A percentile compares a stretch with the other conserved stretches of the same genome.
Conservation (phyloP, 2,329 filamentous ascomycete genomes). For the Alternaria arbusti region DNA sequence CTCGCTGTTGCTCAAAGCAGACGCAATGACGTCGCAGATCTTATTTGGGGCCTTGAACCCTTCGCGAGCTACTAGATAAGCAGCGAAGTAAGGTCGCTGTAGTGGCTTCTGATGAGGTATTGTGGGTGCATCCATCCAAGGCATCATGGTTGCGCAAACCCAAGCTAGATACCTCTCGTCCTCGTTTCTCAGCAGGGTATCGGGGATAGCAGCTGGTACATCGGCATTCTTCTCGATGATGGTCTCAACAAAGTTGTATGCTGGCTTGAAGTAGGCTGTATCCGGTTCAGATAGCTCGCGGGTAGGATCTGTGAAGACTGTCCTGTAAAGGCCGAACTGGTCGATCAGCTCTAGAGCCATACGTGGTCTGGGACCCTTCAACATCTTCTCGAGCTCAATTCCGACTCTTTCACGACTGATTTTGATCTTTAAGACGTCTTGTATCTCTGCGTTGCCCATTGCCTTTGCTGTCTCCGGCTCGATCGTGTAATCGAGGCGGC, state of each 20-base stretch:
- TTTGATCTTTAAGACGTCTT: constrained; percentile 79
- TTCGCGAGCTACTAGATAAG: constrained; percentile 71
- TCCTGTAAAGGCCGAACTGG: constrained; percentile 70
- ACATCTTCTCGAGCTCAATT: constrained; percentile 88
- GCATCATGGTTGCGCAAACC: constrained; percentile 75
- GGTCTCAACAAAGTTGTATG: constrained; percentile 66
- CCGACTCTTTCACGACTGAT: constrained; percentile 92
- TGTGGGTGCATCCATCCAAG: constrained; percentile 67
- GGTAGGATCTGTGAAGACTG: constrained; percentile 75
- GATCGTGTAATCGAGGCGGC: constrained; percentile 80
- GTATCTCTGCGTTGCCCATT: constrained; percentile 82
- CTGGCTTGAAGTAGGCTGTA: constrained; percentile 64
- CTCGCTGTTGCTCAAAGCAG: constrained; percentile 66
- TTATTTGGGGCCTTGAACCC: constrained; percentile 83
- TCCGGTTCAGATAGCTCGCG: constrained; percentile 62
- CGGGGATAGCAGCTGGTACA: constrained; percentile 51
- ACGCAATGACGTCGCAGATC: constrained; percentile 70
- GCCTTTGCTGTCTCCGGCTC: constrained; percentile 70
- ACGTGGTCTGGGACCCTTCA: constrained; percentile 70
- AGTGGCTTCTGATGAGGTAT: constrained; percentile 57
- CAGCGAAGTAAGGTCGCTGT: constrained; percentile 50
- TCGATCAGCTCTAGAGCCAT: constrained; percentile 70
- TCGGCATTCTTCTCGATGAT: constrained; percentile 14
- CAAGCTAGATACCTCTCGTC: constrained; percentile 76
- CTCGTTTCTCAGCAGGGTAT: constrained; percentile 63